phyloP scores from a whole-genome alignment of 495 filamentous ascomycete genomes.

The Daldinia caldariorum region DNA sequence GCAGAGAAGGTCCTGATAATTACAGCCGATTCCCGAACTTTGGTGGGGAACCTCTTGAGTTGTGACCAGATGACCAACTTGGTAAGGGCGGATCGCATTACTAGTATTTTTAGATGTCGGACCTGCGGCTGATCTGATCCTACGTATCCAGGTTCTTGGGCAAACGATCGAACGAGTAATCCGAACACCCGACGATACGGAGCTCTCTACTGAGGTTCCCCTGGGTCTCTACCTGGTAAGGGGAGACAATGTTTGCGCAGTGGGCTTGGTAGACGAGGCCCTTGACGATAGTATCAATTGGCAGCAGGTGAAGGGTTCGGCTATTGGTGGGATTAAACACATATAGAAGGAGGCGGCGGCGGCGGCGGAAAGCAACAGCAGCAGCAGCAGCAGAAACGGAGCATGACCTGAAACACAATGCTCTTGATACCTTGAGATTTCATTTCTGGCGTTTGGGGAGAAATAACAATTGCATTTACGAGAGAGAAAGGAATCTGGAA shows the following conservation, averaged over 20 bases:
- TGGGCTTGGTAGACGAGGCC: conserved; percentile 88
- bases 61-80: conserved; percentile 94
- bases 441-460: conserved; percentile 44
- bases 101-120: conserved; percentile 1
- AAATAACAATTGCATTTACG: conserved; percentile 39
- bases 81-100: conserved; percentile 51
- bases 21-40: conserved; percentile 89
- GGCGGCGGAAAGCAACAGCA: background rate
- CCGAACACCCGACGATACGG: conserved; percentile 79
- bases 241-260: conserved; percentile 93
- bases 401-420: background rate
- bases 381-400: background rate
- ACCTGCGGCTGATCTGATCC: conserved; percentile 28
- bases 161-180: conserved; percentile 91
- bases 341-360: conserved; percentile 32
- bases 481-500: conserved; percentile 31
- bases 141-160: conserved; percentile 67
- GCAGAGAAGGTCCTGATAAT: conserved; percentile 91
- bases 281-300: conserved; percentile 90
- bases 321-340: conserved; percentile 84
- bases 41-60: conserved; percentile 84
- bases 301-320: conserved; percentile 84
- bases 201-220: conserved; percentile 80
- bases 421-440: conserved; percentile 16
- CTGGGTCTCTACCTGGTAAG: conserved; percentile 92